Conservation (phyloP, 2,329 filamentous ascomycete genomes). For the Clarireedia sp. region DNA sequence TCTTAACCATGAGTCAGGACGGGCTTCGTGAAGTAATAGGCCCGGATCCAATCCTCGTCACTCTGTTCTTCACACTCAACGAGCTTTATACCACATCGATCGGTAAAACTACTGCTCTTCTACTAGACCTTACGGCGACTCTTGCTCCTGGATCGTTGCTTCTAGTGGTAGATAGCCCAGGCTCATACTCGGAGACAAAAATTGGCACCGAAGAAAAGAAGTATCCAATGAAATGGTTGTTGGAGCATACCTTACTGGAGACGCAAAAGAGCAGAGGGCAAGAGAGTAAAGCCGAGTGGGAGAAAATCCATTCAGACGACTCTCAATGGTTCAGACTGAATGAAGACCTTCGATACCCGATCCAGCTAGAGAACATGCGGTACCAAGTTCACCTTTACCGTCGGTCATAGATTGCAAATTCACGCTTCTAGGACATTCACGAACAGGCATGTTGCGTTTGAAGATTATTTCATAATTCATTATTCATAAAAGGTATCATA, state of each 20-base stretch:
- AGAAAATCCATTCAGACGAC: slow-evolving; percentile 66
- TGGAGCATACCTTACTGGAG: slow-evolving; percentile 68
- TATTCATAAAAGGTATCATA: slow-evolving; percentile 10
- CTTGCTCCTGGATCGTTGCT: slow-evolving; percentile 56
- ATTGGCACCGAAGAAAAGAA: slow-evolving; percentile 53
- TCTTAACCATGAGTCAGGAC: slow-evolving; percentile 35
- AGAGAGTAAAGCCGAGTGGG: slow-evolving; percentile 48
- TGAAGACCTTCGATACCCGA: slow-evolving; percentile 64
- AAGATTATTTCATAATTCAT: slow-evolving; percentile 18
- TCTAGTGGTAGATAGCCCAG: slow-evolving; percentile 85
- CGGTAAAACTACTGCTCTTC: slow-evolving; percentile 65
- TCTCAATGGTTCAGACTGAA: slow-evolving; percentile 78
- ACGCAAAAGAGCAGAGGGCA: slow-evolving; percentile 33
- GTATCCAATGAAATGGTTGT: slow-evolving; percentile 91
- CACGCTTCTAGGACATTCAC: neutral
- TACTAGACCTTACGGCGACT: slow-evolving; percentile 57
- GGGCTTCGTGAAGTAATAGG: slow-evolving; percentile 29
- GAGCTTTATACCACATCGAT: slow-evolving; percentile 78
- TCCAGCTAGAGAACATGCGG: slow-evolving; percentile 87
- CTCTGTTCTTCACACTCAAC: slow-evolving; percentile 89
- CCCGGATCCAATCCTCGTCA: slow-evolving; percentile 51
- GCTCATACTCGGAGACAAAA: slow-evolving; percentile 79
- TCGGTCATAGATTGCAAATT: slow-evolving; percentile 26
- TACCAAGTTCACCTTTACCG: slow-evolving; percentile 85
- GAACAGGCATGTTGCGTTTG: neutral